phyloP scores from a whole-genome alignment of 768 basidiomycete genomes.

The Mycena leptocephala region DNA sequence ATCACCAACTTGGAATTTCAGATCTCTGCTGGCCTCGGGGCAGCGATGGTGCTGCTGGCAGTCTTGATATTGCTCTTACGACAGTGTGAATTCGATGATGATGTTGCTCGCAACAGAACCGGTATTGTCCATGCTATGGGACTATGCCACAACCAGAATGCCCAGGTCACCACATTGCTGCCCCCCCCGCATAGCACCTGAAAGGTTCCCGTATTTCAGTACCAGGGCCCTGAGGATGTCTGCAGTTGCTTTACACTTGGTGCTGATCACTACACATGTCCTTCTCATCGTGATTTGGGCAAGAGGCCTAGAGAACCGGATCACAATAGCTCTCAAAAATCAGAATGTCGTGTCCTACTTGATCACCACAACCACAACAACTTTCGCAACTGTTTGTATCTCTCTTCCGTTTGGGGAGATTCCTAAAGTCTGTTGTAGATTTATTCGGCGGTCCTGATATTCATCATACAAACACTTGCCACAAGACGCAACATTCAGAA shows the following conservation, averaged over 20 bases:
- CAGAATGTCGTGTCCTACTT: not conserved
- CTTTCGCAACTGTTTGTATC: not conserved
- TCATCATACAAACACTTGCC: not conserved
- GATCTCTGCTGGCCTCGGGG: slow-evolving; percentile 1
- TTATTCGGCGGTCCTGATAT: not conserved
- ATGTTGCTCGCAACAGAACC: no score
- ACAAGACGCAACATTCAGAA: not conserved
- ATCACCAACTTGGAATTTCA: not conserved
- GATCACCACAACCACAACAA: not conserved
- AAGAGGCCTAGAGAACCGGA: not conserved
- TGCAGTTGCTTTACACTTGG: not conserved
- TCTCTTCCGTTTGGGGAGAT: not conserved
- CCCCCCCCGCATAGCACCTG: no score
- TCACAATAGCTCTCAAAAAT: not conserved
- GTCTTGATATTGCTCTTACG: not conserved
- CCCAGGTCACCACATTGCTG: no score
- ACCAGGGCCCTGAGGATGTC: not conserved
- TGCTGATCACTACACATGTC: not conserved
- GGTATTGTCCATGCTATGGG: not conserved
- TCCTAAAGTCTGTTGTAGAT: not conserved
- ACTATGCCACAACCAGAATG: no score
- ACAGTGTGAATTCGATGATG: not conserved
- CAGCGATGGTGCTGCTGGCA: not conserved
- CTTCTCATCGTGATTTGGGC: not conserved
- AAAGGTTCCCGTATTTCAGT: no score